Base-by-base conservation (phyloP, 805 yeast species). In the Tetrapisispora namnaoensis region DNA sequence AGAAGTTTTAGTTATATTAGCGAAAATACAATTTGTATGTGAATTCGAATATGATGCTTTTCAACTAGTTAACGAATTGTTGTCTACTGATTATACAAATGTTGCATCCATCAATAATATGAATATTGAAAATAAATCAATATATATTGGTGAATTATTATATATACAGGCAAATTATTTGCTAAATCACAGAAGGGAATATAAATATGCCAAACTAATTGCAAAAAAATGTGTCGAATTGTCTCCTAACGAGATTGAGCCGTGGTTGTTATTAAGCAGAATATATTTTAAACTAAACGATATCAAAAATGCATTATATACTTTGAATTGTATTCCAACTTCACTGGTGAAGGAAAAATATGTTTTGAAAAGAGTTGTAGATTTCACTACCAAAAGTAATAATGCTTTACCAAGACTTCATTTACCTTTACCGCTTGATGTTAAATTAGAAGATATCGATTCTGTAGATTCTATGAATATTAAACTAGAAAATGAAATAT, bases 311-410 rank as follows among this genome's bases (percentile, higher is more conserved):
- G 84, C 90, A 2, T 69, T 84, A 46, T 66, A 83, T 49, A 78
- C 88, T 1, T 70, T 84, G 53, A 84, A 84, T 57, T 79, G 89
- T 27, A 82, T 88, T 58, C 91, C 91, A 22, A 82, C 84, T 86
- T 55, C 66, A 2, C 76, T 83, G 14, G 11, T 81, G 79, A 59
- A 80, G 78, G 90, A 84, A 55, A 75, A 75, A 50, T 83, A 71
- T 60, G 70, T 73, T 27, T 71, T 82, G 55, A 77, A 74, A 59
- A 70, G 90, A 56, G 71, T 80, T 14, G 75, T 76, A 13, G 74
- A 77, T 28, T 73, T 54, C 32, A 53, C 55, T 14, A 46, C 55
- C 11, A 56, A 54, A 18, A 44, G 47, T 14, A 52, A 54, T 42
- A 18, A 7, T 13, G 17, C 8, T 18, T 13, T 18, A 11, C 44